Evolutionary conservation across 164 flowering plant species (phyloP).

Genomic region (Vitis rotundifolia): DNA sequence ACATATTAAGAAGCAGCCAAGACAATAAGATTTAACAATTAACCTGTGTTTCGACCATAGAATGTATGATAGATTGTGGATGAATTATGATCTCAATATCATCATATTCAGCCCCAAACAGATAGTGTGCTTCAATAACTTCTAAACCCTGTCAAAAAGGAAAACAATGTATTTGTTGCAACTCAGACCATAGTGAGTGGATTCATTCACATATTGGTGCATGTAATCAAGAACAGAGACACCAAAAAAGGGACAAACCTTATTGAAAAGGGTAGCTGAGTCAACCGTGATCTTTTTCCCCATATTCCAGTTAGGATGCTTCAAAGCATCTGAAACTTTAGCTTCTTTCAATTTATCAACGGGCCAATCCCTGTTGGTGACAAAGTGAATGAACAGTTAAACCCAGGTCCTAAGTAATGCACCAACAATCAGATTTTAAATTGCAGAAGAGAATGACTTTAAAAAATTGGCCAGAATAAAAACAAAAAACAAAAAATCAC

Average conservation of each 20-base stretch:
- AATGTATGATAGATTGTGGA: slow-evolving; percentile 96
- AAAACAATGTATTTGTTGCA: not conserved
- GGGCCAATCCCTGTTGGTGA: slow-evolving; percentile 81
- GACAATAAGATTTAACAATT: not conserved
- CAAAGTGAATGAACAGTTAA: slow-evolving; percentile 8
- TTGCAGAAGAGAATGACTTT: not conserved
- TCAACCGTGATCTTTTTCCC: slow-evolving; percentile 98
- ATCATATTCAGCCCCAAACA: slow-evolving; percentile 94
- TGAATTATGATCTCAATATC: slow-evolving; percentile 92
- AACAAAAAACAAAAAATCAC: no score
- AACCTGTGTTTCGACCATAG: slow-evolving; percentile 98
- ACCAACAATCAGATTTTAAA: not conserved
- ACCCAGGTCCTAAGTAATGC: not conserved
- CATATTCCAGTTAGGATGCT: slow-evolving; percentile 99
- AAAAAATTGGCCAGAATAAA: no score
- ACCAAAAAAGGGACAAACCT: slow-evolving; percentile 41
- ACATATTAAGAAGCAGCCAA: slow-evolving; percentile 2
- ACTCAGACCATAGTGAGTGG: not conserved
- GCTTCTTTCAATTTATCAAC: slow-evolving; percentile 92
- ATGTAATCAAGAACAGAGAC: not conserved
- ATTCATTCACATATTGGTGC: not conserved
- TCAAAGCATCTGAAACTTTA: slow-evolving; percentile 95
- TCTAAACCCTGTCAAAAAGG: slow-evolving; percentile 74
- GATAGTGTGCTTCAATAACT: slow-evolving; percentile 98
- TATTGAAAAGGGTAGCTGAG: slow-evolving; percentile 98